Evolutionary conservation across 176 grass and related monocot genomes (phyloP).

Genomic region (Avena insularis): DNA sequence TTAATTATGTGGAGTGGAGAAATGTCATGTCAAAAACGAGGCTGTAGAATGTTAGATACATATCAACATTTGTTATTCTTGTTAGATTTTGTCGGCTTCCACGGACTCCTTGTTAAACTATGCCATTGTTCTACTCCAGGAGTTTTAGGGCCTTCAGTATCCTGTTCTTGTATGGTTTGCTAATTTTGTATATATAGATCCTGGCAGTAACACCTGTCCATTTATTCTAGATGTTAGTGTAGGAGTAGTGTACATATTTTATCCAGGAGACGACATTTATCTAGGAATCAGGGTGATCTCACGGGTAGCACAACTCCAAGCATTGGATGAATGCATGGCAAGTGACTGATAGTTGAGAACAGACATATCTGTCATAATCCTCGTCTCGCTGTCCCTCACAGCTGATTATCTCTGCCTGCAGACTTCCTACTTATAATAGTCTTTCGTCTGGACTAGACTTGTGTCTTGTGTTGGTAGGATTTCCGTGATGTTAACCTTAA

Average conservation of each 20-base stretch:
- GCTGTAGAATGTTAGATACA: slow-evolving; percentile 23
- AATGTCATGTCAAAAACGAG: not conserved
- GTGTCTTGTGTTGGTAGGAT: not conserved
- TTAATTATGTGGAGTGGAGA: not conserved
- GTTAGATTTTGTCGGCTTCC: slow-evolving; percentile 19
- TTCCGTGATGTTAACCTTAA: not conserved
- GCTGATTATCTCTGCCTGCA: not conserved
- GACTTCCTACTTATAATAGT: not conserved
- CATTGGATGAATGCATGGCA: not conserved
- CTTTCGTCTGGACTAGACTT: not conserved
- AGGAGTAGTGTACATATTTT: slow-evolving; percentile 8
- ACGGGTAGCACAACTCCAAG: slow-evolving; percentile 42
- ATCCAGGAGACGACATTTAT: not conserved
- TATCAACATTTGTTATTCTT: slow-evolving; percentile 37
- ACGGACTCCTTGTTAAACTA: not conserved
- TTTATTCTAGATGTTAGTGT: not conserved
- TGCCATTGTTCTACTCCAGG: not conserved
- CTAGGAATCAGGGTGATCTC: slow-evolving; percentile 33
- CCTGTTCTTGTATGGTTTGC: not conserved
- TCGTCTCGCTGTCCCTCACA: not conserved
- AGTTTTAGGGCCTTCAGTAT: not conserved
- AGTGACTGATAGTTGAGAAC: not conserved
- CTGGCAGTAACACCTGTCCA: not conserved
- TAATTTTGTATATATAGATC: not conserved
- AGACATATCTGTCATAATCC: not conserved